Evolutionary conservation across 768 basidiomycete genomes (phyloP), one percentile per base, ranked within the genome.

Genomic region (Sporobolomyces pararoseus): DNA sequence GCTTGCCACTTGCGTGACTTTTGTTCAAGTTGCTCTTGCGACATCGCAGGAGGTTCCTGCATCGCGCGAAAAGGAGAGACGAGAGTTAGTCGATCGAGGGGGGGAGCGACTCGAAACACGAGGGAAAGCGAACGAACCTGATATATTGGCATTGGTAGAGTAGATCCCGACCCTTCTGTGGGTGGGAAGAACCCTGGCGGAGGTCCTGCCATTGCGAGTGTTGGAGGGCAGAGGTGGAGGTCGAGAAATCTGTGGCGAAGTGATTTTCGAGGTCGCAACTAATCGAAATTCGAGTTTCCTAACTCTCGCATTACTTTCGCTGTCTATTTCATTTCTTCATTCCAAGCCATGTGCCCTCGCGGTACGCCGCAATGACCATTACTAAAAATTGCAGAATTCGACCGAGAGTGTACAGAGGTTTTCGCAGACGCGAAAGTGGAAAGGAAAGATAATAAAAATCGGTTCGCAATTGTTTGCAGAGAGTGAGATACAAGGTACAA

Each of bases 1-100:
- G 90, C 88, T 64, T 89, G 82, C 92, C 92, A 98, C 83, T 98
- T 98, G 82, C 91, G 88, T 44, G 90, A 88, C 83, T 98, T 99
- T 80, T 89, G 87, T 42, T 87, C 86, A 75, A 98, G 84, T 71
- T 88, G 86, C 83, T 87, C 87, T 21, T 83, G 83, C 47, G 85
- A 82, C 76, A 89, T 82, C 47, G 72, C 65, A 25, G 49, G 54
- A 12, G 64, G 64, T 21, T 62, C 58, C 70, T 66, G 78, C 29
- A 60, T 29, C 27, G 44, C 44, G 81, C 80, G 42, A 79, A 76
- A 42, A 9, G 46, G 21, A 17, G 65, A 75, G 55, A 39, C 37
- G 37, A 32, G 81, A 83, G 34, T 84, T 82, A 82, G 82, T 83
- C 72, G 65, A 32, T 34, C n/a, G 17, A 46, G 19, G 27, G 3